A percentile compares a stretch with the other conserved stretches of the same genome.
Evolutionary conservation across 495 filamentous ascomycete species (phyloP).

Genomic region (Daldinia childiae): DNA sequence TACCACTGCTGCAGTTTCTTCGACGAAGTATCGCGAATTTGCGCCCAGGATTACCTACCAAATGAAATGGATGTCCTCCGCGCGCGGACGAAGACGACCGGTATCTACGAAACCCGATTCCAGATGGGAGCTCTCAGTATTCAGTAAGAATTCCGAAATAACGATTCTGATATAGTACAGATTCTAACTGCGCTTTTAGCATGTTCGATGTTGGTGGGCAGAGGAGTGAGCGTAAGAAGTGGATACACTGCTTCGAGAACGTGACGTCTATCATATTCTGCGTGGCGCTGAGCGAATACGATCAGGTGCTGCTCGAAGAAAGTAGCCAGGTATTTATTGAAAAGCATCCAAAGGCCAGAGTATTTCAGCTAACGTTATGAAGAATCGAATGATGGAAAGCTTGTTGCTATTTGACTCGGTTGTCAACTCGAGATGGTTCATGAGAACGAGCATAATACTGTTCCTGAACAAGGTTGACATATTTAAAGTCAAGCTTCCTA

Average conservation of each 20-base stretch:
- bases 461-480: conserved; percentile 99
- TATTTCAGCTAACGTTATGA: conserved; percentile 33
- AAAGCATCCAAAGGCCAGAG: background rate
- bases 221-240: conserved; percentile 97
- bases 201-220: conserved; percentile 99
- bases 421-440: conserved; percentile 98
- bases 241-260: conserved; percentile 99
- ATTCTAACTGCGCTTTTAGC: conserved; percentile 58
- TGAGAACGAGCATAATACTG: conserved; percentile 97
- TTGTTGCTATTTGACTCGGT: conserved; percentile 98
- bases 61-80: conserved; percentile 92
- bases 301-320: conserved; percentile 95
- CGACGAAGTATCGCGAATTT: conserved; percentile 88
- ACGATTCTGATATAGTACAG: conserved; percentile 25
- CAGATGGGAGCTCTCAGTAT: conserved; percentile 98
- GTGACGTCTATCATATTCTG: conserved; percentile 99
- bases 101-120: conserved; percentile 98
- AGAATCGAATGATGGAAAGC: conserved; percentile 99
- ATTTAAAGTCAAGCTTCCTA: conserved; percentile 91
- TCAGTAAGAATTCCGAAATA: conserved; percentile 72
- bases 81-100: conserved; percentile 97
- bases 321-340: conserved; percentile 81
- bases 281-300: conserved; percentile 97
- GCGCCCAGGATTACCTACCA: conserved; percentile 84
- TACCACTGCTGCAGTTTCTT: conserved; percentile 75